Evolutionary conservation across 768 basidiomycete genomes (phyloP), one percentile per base, ranked within the genome.

Genomic region (Ramaria sp.): DNA sequence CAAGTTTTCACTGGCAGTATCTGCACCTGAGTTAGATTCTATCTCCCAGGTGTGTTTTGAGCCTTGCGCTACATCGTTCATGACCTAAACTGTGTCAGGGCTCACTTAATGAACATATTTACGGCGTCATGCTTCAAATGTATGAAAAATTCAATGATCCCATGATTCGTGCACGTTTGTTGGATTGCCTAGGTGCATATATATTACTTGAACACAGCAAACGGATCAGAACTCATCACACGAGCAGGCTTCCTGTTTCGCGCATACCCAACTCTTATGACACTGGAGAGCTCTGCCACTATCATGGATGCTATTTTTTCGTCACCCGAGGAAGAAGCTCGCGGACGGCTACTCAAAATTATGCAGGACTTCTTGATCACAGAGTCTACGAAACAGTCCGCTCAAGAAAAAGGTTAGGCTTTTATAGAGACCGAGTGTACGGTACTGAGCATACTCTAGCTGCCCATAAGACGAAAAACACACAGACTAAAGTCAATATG

Each of bases 251-350:
- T 88, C 67, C 69, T 99, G 5, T 98, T 92, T 71, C 83, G 91
- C 24, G 83, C 92, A 4, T 88, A 94, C 61, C 95, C 96, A 2
- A 85, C 85, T 0, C 69, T 98, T 56, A 93, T 99, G 83, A 88
- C 88, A 0, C 69, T 84, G 59, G 83, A 86, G 3, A 70, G 76
- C 12, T 93, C 93, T 1, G 78, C 87, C 0, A 71, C 67, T 20
- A 84, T 97, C 62, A 95, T 98, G 90, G 91, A 96, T 64, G 76
- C 76, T 2, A 88, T 95, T 38, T 96, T 99, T 63, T 67, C 74
- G 0, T 85, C 88, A 0, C 62, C 76, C 0, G 83, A 90, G 47
- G 77, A 83, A 58, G 88, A 90, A 30, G 76, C 75, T 9, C 82
- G 79, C 30, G 82, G 81, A 18, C 80, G 85, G 22, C 64, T 97